phyloP scores from a whole-genome alignment of 1,284 basidiomycete genomes.

The Trichosporon ovoides region DNA sequence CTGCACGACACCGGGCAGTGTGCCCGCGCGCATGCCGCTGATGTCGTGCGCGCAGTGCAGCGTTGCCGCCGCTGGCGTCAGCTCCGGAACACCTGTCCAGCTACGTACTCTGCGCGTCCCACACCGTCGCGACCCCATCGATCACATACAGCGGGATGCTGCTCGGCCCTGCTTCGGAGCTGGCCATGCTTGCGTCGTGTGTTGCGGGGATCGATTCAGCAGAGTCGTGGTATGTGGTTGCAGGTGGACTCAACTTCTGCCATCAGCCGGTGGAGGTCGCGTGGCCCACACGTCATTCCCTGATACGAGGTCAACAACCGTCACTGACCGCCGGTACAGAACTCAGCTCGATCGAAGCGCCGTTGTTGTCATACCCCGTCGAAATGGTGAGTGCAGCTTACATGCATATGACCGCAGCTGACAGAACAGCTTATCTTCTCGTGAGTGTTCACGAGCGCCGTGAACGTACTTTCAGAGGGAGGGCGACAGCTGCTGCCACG shows the following conservation, averaged over 20 bases:
- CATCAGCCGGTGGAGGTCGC: neutral
- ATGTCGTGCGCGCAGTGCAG: constrained; percentile 74
- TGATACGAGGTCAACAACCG: constrained; percentile 3
- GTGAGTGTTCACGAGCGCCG: neutral
- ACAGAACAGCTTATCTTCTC: constrained; percentile 4
- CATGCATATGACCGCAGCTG: neutral
- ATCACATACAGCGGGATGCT: constrained; percentile 45
- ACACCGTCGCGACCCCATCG: constrained; percentile 45
- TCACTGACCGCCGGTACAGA: neutral
- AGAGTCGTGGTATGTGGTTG: neutral
- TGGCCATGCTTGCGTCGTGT: constrained; percentile 7
- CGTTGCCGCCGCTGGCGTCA: constrained; percentile 60
- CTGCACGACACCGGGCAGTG: constrained; percentile 87
- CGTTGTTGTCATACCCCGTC: constrained; percentile 1
- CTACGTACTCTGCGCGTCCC: constrained; percentile 46
- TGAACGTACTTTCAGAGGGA: neutral
- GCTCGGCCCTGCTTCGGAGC: constrained; percentile 1
- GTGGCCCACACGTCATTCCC: constrained; percentile 1
- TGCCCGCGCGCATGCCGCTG: constrained; percentile 80
- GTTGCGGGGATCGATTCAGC: neutral
- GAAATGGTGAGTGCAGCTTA: constrained; percentile 4
- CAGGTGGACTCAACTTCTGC: constrained; percentile 4
- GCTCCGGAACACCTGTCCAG: neutral
- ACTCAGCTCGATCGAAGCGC: neutral
- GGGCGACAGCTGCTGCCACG: neutral